A percentile compares a stretch with the other conserved stretches of the same genome.
Conservation (phyloP, 805 yeast genomes). For the Komagataella phaffii region DNA sequence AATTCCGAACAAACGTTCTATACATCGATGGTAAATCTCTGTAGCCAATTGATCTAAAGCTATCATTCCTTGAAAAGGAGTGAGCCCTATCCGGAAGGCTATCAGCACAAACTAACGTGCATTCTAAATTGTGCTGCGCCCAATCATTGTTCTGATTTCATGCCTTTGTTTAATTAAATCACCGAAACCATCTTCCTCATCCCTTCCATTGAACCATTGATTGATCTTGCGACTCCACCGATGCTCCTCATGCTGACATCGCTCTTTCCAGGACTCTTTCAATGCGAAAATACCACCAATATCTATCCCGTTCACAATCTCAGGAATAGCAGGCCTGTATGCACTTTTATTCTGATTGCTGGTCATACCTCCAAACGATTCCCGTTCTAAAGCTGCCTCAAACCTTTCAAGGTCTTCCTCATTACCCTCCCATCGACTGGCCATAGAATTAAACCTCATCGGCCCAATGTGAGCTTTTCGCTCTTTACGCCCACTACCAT, state of each 20-base stretch:
- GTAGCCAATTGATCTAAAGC: too few species aligned
- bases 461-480: slow-evolving; percentile 11
- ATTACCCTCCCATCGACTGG: slow-evolving; percentile 52
- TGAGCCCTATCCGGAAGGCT: too few species aligned
- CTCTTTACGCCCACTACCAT: slow-evolving; percentile 6
- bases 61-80: too few species aligned
- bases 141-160: slow-evolving; percentile 7
- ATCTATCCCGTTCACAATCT: neutral
- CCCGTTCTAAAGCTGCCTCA: slow-evolving; percentile 17
- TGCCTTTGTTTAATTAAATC: neutral
- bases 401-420: slow-evolving; percentile 41
- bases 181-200: neutral
- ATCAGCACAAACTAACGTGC: neutral
- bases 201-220: slow-evolving; percentile 17
- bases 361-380: neutral
- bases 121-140: neutral
- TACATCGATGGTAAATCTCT: too few species aligned
- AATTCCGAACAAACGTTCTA: too few species aligned
- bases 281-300: neutral
- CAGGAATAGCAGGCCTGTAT: neutral
- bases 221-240: slow-evolving; percentile 21
- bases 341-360: neutral
- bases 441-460: slow-evolving; percentile 41
- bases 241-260: slow-evolving; percentile 11
- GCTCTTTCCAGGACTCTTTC: neutral